Base-by-base conservation (phyloP, 768 basidiomycete genomes). In the Xanthoconium purpureum region DNA sequence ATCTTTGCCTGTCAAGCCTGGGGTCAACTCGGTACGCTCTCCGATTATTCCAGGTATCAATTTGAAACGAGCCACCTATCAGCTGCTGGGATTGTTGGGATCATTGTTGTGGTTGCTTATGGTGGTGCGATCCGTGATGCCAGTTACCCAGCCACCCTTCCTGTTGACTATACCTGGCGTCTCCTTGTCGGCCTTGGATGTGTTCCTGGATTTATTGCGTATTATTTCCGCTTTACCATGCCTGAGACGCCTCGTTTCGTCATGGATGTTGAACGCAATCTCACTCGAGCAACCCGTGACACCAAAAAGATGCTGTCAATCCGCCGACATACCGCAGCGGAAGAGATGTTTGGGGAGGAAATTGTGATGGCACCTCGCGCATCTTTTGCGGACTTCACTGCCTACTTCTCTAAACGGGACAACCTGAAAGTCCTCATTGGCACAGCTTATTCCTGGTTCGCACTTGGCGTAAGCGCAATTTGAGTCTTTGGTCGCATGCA, bases 201-300 rank as follows among this genome's bases (percentile, higher is more conserved):
- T 56, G 74, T 96, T 43, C 91, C 93, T 39, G 93, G 83, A 48
- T 75, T 78, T 42, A 69, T 92, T 49, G 90, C 90, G 15, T 82
- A 91, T 50, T 94, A 91, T 77, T 92, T 89, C 84, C 90, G 93
- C 65, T 78, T 93, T 39, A 94, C 92, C 32, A 92, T 95, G 66
- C 91, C 91, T 13, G 92, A 95, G 71, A 94, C 92, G 1, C 93
- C 93, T 30, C 91, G 93, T 59, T 85, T 80, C 73, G 95, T 91
- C 57, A 91, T 94, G 88, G 92, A 94, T 76, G 82, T 95, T 59
- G 88, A 91, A 69, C 77, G 76, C 42, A 92, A 94, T 66, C 76
- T 94, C 50, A 74, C 80, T 55, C 88, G 85, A 66, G 93, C 91
- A 10, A 62, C 81, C 3, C 73, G 78, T 48, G 91, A 94, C 62